These are phyloP conservation scores for Clitoria ternatea DNA, from an alignment of 306 rosid species.

Conservation along the genomic window DNA sequence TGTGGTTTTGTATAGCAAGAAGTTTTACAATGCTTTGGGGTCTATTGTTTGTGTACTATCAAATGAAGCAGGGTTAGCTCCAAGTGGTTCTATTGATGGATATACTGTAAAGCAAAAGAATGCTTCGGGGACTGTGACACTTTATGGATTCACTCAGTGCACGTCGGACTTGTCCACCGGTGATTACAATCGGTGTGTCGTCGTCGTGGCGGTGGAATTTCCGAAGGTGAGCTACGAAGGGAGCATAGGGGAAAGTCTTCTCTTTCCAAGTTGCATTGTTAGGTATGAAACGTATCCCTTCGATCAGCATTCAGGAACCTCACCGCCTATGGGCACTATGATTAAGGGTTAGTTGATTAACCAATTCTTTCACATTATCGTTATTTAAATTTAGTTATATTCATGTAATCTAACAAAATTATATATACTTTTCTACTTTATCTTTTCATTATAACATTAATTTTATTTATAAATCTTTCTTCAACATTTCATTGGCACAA, in stretches of 20 bases:
- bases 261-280: slow-evolving; percentile 40
- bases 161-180: slow-evolving; percentile 33
- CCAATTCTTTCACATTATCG: too few relatives aligned
- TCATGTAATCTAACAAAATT: too few relatives aligned
- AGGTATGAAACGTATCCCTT: slow-evolving; percentile 42
- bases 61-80: slow-evolving; percentile 22
- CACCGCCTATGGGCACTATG: neutral
- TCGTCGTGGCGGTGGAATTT: slow-evolving; percentile 24
- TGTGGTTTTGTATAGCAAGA: slow-evolving; percentile 15
- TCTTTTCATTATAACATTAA: too few relatives aligned
- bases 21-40: too few relatives aligned
- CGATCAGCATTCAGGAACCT: slow-evolving; percentile 30
- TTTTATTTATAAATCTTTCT: too few relatives aligned
- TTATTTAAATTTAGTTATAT: too few relatives aligned
- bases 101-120: slow-evolving; percentile 30
- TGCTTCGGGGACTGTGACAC: neutral
- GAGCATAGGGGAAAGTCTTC: slow-evolving; percentile 30
- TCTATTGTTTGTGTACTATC: too few relatives aligned
- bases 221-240: slow-evolving; percentile 35
- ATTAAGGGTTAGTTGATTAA: slow-evolving; percentile 11
- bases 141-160: slow-evolving; percentile 48
- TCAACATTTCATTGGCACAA: too few relatives aligned
- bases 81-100: neutral
- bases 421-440: too few relatives aligned
- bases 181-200: slow-evolving; percentile 28